Conservation (phyloP, 129 eudicot species). For the Arctium lappa region DNA sequence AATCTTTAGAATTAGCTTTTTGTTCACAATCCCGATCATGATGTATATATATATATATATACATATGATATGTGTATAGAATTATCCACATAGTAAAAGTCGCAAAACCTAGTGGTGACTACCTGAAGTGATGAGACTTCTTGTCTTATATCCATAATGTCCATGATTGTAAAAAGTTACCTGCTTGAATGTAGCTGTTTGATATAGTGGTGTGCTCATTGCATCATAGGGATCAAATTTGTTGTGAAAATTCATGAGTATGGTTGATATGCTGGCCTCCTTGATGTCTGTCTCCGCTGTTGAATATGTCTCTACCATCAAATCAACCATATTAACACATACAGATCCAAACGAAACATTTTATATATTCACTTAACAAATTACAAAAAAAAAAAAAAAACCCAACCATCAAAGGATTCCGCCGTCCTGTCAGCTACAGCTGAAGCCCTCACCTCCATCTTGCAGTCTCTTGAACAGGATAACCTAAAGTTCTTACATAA, state of each 20-base stretch:
- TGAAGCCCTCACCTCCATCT: not conserved
- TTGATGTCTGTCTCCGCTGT: conserved; percentile 31
- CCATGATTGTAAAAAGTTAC: conserved; percentile 20
- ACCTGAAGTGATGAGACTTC: not conserved
- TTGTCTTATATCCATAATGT: not conserved
- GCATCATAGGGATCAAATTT: conserved; percentile 87
- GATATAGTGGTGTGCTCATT: conserved; percentile 84
- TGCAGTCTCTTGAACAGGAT: not conserved
- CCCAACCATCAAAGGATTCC: not conserved
- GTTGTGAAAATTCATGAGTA: conserved; percentile 82
- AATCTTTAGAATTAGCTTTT: too few species aligned
- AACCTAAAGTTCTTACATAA: not conserved
- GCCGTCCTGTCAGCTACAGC: not conserved
- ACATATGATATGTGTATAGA: too few species aligned
- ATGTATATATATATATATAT: too few species aligned
- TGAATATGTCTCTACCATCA: not conserved
- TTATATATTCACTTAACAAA: not conserved
- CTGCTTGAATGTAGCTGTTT: conserved; percentile 96
- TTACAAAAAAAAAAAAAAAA: not conserved
- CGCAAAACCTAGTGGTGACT: not conserved
- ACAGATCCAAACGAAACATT: not conserved
- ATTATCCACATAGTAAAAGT: too few species aligned
- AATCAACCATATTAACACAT: not conserved
- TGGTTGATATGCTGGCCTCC: conserved; percentile 84
- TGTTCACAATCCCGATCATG: not conserved